These are phyloP conservation scores for Leccinum incarnatum DNA, from an alignment of 768 basidiomycete species.

Conservation along the genomic window DNA sequence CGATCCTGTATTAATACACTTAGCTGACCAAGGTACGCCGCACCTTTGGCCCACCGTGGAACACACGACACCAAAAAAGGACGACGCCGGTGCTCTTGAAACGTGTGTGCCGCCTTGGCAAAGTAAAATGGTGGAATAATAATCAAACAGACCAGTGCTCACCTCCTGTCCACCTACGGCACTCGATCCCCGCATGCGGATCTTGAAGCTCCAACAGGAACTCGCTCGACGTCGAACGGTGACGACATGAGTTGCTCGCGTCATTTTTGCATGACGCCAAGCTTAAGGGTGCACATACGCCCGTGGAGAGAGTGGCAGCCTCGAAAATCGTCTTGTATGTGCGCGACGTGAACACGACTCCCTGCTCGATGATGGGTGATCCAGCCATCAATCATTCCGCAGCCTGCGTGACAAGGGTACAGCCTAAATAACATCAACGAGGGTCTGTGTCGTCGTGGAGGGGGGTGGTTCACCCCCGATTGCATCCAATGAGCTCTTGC, in stretches of 20 bases:
- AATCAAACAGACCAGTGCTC: conserved; percentile 13
- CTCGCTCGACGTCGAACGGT: not conserved
- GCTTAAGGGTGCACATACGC: not conserved
- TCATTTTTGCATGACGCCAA: conserved; percentile 1
- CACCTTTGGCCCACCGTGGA: conserved; percentile 1
- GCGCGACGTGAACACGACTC: not conserved
- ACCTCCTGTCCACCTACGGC: conserved; percentile 1
- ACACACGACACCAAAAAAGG: conserved; percentile 5
- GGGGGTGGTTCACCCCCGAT: not conserved
- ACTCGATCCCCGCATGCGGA: conserved; percentile 1
- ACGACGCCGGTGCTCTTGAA: not conserved
- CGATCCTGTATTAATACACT: not conserved
- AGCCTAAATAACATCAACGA: conserved; percentile 15
- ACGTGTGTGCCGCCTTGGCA: conserved; percentile 4
- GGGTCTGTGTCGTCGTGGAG: not conserved
- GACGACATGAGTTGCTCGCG: not conserved
- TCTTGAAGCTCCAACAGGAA: conserved; percentile 1
- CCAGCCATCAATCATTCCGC: conserved; percentile 4
- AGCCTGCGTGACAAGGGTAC: not conserved
- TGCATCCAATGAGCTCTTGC: not conserved
- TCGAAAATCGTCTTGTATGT: conserved; percentile 1
- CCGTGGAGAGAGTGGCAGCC: conserved; percentile 14
- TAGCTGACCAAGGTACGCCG: not conserved
- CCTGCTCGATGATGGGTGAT: conserved; percentile 1
- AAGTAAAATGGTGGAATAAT: not conserved